Percentiles rank a stretch among this genome's conserved stretches.
phyloP scores from a whole-genome alignment of 208 protist genomes.

The Naegleria lovaniensis region DNA sequence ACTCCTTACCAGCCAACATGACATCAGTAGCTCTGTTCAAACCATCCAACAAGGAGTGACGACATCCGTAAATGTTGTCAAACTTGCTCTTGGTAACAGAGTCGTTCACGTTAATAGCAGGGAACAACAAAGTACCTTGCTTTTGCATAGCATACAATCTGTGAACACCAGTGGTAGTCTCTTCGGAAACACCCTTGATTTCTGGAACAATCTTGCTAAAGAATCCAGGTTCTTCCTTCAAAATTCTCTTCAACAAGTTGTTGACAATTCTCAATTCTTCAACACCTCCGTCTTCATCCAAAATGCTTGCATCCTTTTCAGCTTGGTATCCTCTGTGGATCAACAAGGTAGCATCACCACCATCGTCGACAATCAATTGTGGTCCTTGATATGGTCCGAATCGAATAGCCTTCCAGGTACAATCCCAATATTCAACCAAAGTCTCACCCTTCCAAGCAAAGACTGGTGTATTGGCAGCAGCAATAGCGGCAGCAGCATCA shows the following conservation, averaged over 20 bases:
- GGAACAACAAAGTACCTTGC: slow-evolving; percentile 86
- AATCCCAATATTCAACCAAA: slow-evolving; percentile 98
- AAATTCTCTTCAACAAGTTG: slow-evolving; percentile 48
- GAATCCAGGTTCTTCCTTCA: slow-evolving; percentile 50
- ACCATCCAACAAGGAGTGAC: slow-evolving; percentile 97
- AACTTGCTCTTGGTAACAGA: slow-evolving; percentile 99
- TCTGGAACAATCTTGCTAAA: slow-evolving; percentile 73
- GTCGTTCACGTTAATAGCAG: slow-evolving; percentile 99
- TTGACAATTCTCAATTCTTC: slow-evolving; percentile 61
- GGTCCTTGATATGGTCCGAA: slow-evolving; percentile 74
- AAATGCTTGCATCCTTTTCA: slow-evolving; percentile 51
- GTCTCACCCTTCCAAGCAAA: slow-evolving; percentile 99
- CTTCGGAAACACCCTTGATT: slow-evolving; percentile 95
- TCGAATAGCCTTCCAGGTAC: slow-evolving; percentile 85
- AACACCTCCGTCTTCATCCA: slow-evolving; percentile 58
- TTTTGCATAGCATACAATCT: slow-evolving; percentile 93
- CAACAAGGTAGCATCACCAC: slow-evolving; percentile 96
- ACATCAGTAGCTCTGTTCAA: slow-evolving; percentile 99
- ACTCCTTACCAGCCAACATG: slow-evolving; percentile 98
- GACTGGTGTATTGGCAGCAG: slow-evolving; percentile 84
- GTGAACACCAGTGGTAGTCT: slow-evolving; percentile 99
- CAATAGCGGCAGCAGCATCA: slow-evolving; percentile 82
- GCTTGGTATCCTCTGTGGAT: slow-evolving; percentile 84
- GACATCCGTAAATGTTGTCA: slow-evolving; percentile 99
- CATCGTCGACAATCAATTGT: slow-evolving; percentile 98